Base-by-base conservation (phyloP, 257 asterid species). In the Penstemon newberryi region DNA sequence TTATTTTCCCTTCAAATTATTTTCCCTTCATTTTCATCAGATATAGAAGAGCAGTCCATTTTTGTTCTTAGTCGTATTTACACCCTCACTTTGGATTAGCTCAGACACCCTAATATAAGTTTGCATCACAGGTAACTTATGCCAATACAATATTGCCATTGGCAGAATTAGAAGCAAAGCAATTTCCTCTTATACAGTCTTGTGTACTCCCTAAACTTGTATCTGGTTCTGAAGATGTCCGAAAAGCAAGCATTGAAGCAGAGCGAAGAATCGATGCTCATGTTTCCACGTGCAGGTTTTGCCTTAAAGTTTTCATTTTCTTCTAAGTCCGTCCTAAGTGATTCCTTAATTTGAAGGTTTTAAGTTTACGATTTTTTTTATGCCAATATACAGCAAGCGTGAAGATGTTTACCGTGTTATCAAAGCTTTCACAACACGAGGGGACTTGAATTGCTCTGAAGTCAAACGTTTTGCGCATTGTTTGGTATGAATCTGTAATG, bases 361-460 rank as follows among this genome's bases (percentile, higher is more conserved):
- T 67, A 70, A 49, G 18, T 46, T 56, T 54, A 41, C 33, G 33
- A 40, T 38, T 54, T 43, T 69, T 75, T 59, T 79, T 37, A 25
- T 78, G 66, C 60, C 67, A 75, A 66, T 65, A 8, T 79, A 68
- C 88, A 93, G 99, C 63, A 87, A 77, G 76, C 95, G 92, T 44
- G 96, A 93, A 79, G 99, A 90, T 77, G 88, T 90, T 66, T 93
- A 93, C 78, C 96, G 91, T 63, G 95, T 85, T 77, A 70, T 93
- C 69, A 90, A 87, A 81, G 82, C 97, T 78, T 82, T 88, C 71
- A 63, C 85, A 70, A 75, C 84, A 60, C 83, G 78, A 69, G 97
- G 84, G 65, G 91, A 84, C 56, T 74, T 82, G 81, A 75, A 67
- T 84, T 85, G 75, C 79, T 71, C 84, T 75, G 96, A 90, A 74